Conservation (phyloP, 345 rosid species). For the Conringia planisiliqua region DNA sequence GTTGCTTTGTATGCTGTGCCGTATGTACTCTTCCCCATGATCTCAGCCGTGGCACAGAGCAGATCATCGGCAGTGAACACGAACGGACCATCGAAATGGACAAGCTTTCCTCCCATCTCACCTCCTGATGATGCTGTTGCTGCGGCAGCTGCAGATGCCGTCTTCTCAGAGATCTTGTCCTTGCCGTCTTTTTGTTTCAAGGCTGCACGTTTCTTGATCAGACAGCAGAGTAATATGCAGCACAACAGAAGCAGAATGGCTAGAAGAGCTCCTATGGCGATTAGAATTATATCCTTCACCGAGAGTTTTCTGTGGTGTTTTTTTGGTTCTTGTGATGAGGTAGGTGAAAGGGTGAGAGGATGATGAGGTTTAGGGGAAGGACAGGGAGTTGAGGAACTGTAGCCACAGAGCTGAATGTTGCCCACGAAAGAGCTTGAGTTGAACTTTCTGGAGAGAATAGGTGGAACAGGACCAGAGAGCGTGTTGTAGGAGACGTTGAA, state of each 20-base stretch:
- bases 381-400: constrained; percentile 55
- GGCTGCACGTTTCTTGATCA: constrained; percentile 56
- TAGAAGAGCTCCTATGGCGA: constrained; percentile 69
- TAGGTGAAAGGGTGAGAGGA: constrained; percentile 45
- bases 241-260: constrained; percentile 56
- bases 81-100: constrained; percentile 92
- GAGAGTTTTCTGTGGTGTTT: constrained; percentile 51
- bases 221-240: constrained; percentile 63
- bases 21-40: constrained; percentile 92
- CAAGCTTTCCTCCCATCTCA: constrained; percentile 91
- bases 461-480: constrained; percentile 82
- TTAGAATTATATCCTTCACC: constrained; percentile 66
- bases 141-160: constrained; percentile 35
- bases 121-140: constrained; percentile 61
- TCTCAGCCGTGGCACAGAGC: constrained; percentile 95
- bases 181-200: constrained; percentile 50
- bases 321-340: constrained; percentile 43
- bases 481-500: constrained; percentile 88
- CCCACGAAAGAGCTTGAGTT: constrained; percentile 83
- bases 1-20: constrained; percentile 98
- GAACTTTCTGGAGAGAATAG: constrained; percentile 61
- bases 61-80: constrained; percentile 95
- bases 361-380: constrained; percentile 46
- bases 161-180: constrained; percentile 34
- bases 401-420: constrained; percentile 90